These are phyloP conservation scores for Veloporphyrellus conicus DNA, from an alignment of 1,284 basidiomycete species.

Conservation along the genomic window DNA sequence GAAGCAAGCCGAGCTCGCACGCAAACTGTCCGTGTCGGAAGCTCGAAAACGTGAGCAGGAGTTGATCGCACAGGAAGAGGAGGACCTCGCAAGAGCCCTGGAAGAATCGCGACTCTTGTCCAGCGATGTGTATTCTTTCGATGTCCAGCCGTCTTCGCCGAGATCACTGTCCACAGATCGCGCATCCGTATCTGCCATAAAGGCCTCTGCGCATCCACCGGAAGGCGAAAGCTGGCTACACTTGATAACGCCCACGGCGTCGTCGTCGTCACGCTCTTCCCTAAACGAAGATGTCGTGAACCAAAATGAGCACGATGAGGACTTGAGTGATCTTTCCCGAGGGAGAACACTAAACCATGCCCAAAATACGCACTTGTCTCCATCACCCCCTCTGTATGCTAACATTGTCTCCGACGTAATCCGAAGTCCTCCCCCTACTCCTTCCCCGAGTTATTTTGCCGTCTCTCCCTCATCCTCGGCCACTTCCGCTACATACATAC, in stretches of 20 bases:
- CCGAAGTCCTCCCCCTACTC: constrained; percentile 9
- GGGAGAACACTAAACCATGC: constrained; percentile 4
- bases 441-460: constrained; percentile 13
- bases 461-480: constrained; percentile 8
- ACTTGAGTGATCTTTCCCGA: constrained; percentile 4
- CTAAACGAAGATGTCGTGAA: constrained; percentile 9
- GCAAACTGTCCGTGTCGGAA: constrained; percentile 56
- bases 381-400: constrained; percentile 25
- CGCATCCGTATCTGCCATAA: constrained; percentile 13
- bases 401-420: constrained; percentile 24
- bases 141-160: constrained; percentile 12
- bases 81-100: constrained; percentile 60
- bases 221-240: constrained; percentile 36
- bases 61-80: constrained; percentile 48
- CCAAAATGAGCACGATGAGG: constrained; percentile 6
- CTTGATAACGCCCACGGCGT: constrained; percentile 29
- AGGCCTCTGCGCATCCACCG: constrained; percentile 13
- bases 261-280: constrained; percentile 21
- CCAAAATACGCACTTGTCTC: constrained; percentile 6
- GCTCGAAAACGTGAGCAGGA: constrained; percentile 38
- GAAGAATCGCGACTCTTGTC: constrained; percentile 50
- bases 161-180: constrained; percentile 16
- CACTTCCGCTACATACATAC: constrained; percentile 3
- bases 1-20: constrained; percentile 35
- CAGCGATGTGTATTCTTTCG: constrained; percentile 14